These are phyloP conservation scores for Ophiostoma tasmaniense DNA, from an alignment of 2,329 filamentous ascomycete species.

Conservation along the genomic window DNA sequence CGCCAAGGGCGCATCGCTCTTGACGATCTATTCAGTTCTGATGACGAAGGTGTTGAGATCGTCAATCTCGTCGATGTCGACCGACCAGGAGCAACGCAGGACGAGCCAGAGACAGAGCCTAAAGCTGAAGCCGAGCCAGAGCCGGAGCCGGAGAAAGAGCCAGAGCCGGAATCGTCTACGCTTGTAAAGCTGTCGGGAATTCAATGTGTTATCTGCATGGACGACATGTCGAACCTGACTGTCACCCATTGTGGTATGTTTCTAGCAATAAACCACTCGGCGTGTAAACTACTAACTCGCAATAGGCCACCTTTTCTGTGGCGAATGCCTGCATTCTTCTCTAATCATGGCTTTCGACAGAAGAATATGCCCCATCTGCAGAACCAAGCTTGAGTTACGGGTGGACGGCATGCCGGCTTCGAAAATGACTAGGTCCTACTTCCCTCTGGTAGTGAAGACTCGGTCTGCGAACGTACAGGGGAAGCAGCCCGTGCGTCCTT, in stretches of 20 bases:
- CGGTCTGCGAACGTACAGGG: conserved; percentile 49
- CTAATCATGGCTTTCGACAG: conserved; percentile 48
- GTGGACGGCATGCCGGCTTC: conserved; percentile 27
- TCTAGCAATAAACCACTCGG: not conserved
- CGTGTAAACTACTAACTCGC: not conserved
- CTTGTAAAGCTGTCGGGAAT: conserved; percentile 48
- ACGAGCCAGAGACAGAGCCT: not conserved
- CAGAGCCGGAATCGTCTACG: not conserved
- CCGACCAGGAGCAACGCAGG: conserved; percentile 6
- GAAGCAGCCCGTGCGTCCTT: conserved; percentile 29
- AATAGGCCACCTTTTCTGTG: conserved; percentile 56
- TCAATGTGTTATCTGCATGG: conserved; percentile 62
- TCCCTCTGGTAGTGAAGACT: conserved; percentile 54
- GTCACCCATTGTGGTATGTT: conserved; percentile 59
- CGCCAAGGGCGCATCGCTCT: not conserved
- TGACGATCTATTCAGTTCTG: conserved; percentile 14
- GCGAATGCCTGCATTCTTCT: conserved; percentile 52
- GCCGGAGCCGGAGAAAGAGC: not conserved
- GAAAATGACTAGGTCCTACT: conserved; percentile 43
- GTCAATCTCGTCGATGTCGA: conserved; percentile 30
- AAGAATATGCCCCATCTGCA: conserved; percentile 56
- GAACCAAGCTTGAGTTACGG: conserved; percentile 44
- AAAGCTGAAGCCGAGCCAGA: not conserved
- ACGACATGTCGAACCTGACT: conserved; percentile 48
- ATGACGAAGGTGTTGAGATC: conserved; percentile 25